Conservation (phyloP, 2,329 filamentous ascomycete species). For the Penicillium glabrum region DNA sequence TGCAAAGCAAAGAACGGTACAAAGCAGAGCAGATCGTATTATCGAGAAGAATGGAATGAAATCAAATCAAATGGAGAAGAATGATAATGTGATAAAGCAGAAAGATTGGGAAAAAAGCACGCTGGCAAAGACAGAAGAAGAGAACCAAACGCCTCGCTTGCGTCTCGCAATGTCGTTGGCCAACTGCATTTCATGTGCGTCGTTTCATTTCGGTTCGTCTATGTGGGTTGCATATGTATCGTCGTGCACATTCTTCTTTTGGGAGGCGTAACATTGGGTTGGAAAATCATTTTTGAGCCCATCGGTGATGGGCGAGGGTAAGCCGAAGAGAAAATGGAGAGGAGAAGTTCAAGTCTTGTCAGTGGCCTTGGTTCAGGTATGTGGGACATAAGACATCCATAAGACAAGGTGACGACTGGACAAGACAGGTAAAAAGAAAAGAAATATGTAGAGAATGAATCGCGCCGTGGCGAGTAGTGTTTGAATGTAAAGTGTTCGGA, state of each 20-base stretch:
- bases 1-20: background rate
- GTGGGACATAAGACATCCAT: background rate
- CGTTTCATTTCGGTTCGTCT: slow-evolving; percentile 30
- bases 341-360: slow-evolving; percentile 3
- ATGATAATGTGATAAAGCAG: slow-evolving; percentile 2
- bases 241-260: slow-evolving; percentile 24
- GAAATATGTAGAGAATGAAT: slow-evolving; percentile 19
- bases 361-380: background rate
- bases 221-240: slow-evolving; percentile 25
- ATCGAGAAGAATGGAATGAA: background rate
- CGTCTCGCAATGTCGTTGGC: slow-evolving; percentile 22
- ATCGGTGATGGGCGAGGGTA: slow-evolving; percentile 9
- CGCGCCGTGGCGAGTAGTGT: background rate
- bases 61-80: background rate
- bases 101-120: slow-evolving; percentile 8
- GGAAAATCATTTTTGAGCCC: slow-evolving; percentile 4
- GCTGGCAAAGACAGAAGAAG: slow-evolving; percentile 19
- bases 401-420: slow-evolving; percentile 8
- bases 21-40: background rate
- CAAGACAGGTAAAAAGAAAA: slow-evolving; percentile 9
- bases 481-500: background rate
- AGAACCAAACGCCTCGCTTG: slow-evolving; percentile 27
- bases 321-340: slow-evolving; percentile 19
- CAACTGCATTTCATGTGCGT: slow-evolving; percentile 23
- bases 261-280: slow-evolving; percentile 8